phyloP scores from a whole-genome alignment of 257 asterid species.

The Apocynum venetum region DNA sequence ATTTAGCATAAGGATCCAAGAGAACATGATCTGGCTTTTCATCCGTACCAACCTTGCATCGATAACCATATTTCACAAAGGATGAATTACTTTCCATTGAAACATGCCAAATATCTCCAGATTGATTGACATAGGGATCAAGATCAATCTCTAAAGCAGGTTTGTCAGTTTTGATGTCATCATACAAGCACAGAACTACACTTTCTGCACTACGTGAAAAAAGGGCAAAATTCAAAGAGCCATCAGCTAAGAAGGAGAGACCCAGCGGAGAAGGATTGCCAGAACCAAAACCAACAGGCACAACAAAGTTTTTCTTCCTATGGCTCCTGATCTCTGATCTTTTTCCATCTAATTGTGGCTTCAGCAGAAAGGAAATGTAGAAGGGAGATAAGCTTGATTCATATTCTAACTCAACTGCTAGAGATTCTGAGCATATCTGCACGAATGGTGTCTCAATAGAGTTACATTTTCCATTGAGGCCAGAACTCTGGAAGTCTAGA shows the following conservation, averaged over 20 bases:
- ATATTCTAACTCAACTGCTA: slow-evolving; percentile 57
- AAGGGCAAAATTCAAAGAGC: slow-evolving; percentile 65
- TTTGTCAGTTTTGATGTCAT: slow-evolving; percentile 37
- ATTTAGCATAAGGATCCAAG: slow-evolving; percentile 82
- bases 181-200: slow-evolving; percentile 76
- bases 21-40: slow-evolving; percentile 41
- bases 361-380: slow-evolving; percentile 61
- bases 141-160: slow-evolving; percentile 90
- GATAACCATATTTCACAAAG: slow-evolving; percentile 72
- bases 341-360: slow-evolving; percentile 30
- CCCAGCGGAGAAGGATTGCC: slow-evolving; percentile 80
- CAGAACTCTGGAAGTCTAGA: slow-evolving; percentile 33
- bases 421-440: slow-evolving; percentile 36
- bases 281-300: slow-evolving; percentile 82
- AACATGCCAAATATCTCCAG: slow-evolving; percentile 92
- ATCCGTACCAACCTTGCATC: slow-evolving; percentile 43
- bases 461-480: slow-evolving; percentile 24
- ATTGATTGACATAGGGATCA: slow-evolving; percentile 75
- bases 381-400: slow-evolving; percentile 61
- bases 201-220: slow-evolving; percentile 54
- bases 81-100: slow-evolving; percentile 42
- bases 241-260: slow-evolving; percentile 51
- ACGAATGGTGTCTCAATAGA: slow-evolving; percentile 50
- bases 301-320: slow-evolving; percentile 61
- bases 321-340: slow-evolving; percentile 57